Evolutionary conservation across 1,139 yeast genomes (phyloP), one percentile per base, ranked within the genome.

Genomic region (Scheffersomyces titani): DNA sequence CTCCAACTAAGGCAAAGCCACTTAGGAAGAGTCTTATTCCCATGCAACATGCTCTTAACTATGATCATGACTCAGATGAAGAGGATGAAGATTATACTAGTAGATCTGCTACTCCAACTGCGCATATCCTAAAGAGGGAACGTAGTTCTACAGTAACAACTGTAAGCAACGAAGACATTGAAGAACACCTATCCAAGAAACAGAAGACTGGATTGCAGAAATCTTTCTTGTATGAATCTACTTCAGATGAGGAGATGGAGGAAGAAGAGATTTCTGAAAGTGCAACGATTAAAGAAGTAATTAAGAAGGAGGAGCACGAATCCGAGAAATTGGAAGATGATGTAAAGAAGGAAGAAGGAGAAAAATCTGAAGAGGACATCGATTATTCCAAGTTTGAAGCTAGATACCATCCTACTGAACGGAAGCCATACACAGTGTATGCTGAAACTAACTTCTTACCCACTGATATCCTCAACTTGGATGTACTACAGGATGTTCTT

Each of bases 11-110:
- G 51, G 55, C 64, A 57, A 59, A 63, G 60, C 53, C 49, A 19
- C 61, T 53, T 51, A 68, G 70, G 66, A 71, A 69, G 61, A 68
- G 66, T 45, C 63, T 78, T 53, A 71, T 87, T 51, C 96, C 96
- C 1, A 81, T 89, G 87, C 88, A 87, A 55, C 94, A 90, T 72
- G 85, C 88, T 1, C 80, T 90, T 60, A 88, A 90, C 63, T 84
- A 75, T 59, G 83, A 80, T 55, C 71, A 77, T 47, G 76, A 74
- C 6, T 75, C 77, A 53, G 82, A 73, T 48, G 87, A 82, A 9
- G 82, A 81, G n/a, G 83, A 77, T 16, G 75, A 70, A 19, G 81
- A 75, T 45, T 79, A 73, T 1, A 70, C 77, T 1, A 78, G 82
- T 57, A 73, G 81, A 52, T 74, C 84, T 0, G 71, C 77, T 5